Evolutionary conservation across 352 stramenopile species (phyloP).

Genomic region (Lagenidium giganteum): DNA sequence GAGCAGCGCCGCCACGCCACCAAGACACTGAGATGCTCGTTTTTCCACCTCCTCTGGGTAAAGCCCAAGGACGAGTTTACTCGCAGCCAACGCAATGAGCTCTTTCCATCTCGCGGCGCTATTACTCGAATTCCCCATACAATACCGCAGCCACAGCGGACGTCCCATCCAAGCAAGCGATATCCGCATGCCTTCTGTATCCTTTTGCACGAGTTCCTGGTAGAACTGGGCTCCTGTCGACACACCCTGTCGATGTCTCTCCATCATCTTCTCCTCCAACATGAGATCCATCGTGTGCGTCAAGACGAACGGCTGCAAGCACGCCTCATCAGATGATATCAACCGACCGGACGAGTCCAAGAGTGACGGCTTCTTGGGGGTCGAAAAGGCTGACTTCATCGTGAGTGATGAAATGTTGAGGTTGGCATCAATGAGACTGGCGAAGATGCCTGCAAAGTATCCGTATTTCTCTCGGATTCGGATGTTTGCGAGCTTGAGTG

Average conservation of each 20-base stretch:
- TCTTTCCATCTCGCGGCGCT: not conserved
- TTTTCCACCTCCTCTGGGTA: not conserved
- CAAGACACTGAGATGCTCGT: constrained; percentile 1
- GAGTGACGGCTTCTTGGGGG: not conserved
- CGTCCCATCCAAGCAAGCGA: constrained; percentile 2
- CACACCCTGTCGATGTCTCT: constrained; percentile 1
- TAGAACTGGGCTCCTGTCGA: not conserved
- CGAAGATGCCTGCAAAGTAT: constrained; percentile 26
- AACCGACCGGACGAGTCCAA: not conserved
- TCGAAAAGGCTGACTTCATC: not conserved
- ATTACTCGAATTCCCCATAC: not conserved
- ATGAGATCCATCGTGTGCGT: constrained; percentile 24
- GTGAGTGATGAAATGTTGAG: constrained; percentile 3
- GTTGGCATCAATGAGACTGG: constrained; percentile 14
- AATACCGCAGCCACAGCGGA: constrained; percentile 1
- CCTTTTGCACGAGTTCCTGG: not conserved
- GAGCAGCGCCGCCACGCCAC: constrained; percentile 19
- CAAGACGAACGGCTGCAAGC: constrained; percentile 66
- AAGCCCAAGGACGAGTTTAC: constrained; percentile 7
- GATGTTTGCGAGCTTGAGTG: not conserved
- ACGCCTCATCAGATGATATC: constrained; percentile 60
- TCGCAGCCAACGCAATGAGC: constrained; percentile 1
- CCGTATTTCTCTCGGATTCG: not conserved
- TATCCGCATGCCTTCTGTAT: not conserved
- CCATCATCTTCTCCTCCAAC: not conserved